A percentile compares a stretch with the other conserved stretches of the same genome.
phyloP scores from a whole-genome alignment of 495 filamentous ascomycete species.

The Aspergillus taichungensis region DNA sequence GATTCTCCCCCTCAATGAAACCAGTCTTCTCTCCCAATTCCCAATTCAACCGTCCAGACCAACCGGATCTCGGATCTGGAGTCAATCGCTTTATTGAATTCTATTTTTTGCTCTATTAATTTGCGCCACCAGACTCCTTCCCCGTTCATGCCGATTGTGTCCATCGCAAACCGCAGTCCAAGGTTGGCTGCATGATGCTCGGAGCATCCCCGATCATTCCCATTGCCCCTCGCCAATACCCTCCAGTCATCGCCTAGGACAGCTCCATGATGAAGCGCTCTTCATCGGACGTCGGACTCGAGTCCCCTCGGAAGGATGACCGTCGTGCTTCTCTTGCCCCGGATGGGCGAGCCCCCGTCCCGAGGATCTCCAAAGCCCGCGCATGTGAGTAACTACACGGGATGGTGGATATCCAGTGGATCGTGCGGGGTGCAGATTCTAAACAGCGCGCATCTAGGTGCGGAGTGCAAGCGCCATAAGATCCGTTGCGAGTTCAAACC shows the following conservation, averaged over 20 bases:
- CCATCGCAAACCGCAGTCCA: conserved; percentile 3
- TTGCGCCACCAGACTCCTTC: background rate
- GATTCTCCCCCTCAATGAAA: background rate
- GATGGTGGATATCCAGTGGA: background rate
- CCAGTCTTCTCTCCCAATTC: no score
- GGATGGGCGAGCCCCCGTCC: conserved; percentile 16
- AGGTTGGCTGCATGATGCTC: conserved; percentile 19
- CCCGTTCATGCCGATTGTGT: conserved; percentile 4
- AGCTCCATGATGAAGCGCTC: conserved; percentile 33
- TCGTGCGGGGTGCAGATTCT: background rate
- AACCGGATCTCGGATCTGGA: no score
- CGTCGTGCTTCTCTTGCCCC: conserved; percentile 13
- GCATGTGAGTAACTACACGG: conserved; percentile 27
- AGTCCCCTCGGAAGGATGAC: conserved; percentile 20
- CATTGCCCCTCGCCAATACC: conserved; percentile 4
- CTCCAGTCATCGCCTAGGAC: conserved; percentile 13
- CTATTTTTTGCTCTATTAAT: no score
- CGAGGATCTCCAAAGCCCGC: conserved; percentile 40
- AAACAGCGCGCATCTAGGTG: conserved; percentile 19
- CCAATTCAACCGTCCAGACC: no score
- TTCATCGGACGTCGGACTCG: conserved; percentile 31
- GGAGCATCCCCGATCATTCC: conserved; percentile 33
- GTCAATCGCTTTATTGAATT: no score
- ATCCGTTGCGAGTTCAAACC: conserved; percentile 39
- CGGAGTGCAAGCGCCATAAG: conserved; percentile 41